These are phyloP conservation scores for Tremellales sp. DNA, from an alignment of 1,284 basidiomycete species.

Conservation along the genomic window DNA sequence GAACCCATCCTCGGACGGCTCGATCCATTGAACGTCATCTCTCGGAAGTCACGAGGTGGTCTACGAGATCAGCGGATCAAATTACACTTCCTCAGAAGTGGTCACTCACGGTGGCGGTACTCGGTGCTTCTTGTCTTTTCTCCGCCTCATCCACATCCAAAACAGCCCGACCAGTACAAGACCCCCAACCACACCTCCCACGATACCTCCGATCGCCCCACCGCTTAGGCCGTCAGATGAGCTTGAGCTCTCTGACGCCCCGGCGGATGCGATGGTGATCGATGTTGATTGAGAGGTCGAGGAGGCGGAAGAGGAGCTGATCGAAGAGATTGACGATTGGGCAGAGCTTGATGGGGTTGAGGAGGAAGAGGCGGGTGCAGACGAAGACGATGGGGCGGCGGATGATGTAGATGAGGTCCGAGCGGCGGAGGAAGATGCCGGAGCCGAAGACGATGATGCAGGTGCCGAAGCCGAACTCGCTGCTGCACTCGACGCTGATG, in stretches of 20 bases:
- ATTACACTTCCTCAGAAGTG: background rate
- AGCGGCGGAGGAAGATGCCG: constrained; percentile 1
- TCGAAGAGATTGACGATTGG: constrained; percentile 4
- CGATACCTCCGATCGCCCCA: constrained; percentile 44
- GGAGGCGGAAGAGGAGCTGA: constrained; percentile 11
- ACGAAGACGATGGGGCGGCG: constrained; percentile 1
- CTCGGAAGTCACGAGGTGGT: background rate
- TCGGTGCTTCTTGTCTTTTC: constrained; percentile 31
- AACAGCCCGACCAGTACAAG: constrained; percentile 25
- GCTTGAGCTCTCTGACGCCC: background rate
- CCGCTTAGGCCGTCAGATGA: constrained; percentile 19
- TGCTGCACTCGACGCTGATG: constrained; percentile 15
- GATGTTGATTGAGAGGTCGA: constrained; percentile 2
- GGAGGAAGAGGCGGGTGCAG: background rate
- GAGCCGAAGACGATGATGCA: constrained; percentile 1
- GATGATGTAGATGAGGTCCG: constrained; percentile 2
- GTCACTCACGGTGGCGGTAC: constrained; percentile 42
- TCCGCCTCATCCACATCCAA: constrained; percentile 23
- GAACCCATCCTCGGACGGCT: constrained; percentile 12
- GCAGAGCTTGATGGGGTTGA: constrained; percentile 1
- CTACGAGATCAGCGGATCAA: background rate
- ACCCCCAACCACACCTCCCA: constrained; percentile 36
- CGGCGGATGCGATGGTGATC: constrained; percentile 1
- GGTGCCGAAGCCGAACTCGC: constrained; percentile 9
- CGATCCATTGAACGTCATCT: constrained; percentile 1